phyloP scores from a whole-genome alignment of 768 basidiomycete genomes.

The Phylloporus scabripes region DNA sequence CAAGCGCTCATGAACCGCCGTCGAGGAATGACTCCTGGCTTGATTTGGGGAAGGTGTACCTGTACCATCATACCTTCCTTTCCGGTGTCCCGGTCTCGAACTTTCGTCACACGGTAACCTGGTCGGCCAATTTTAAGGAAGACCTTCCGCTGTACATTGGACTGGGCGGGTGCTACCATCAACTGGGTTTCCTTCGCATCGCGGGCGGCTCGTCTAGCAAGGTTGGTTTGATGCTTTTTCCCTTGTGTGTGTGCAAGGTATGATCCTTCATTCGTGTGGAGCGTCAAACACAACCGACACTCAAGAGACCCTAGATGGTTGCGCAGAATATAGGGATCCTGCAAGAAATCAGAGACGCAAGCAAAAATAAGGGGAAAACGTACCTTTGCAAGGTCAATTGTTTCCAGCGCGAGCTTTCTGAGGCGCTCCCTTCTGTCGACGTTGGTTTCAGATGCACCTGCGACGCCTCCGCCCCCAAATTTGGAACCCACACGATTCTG shows the following conservation, averaged over 20 bases:
- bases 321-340: constrained; percentile 98
- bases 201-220: constrained; percentile 93
- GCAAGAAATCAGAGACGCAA: constrained; percentile 10
- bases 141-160: constrained; percentile 80
- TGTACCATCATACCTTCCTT: constrained; percentile 98
- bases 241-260: constrained; percentile 99
- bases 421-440: constrained; percentile 93
- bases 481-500: constrained; percentile 95
- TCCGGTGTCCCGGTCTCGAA: constrained; percentile 83
- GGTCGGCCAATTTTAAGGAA: constrained; percentile 97
- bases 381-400: constrained; percentile 96
- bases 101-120: constrained; percentile 94
- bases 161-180: constrained; percentile 81
- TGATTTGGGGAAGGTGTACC: constrained; percentile 93
- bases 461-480: constrained; percentile 94
- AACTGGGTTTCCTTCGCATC: constrained; percentile 93
- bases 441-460: constrained; percentile 91
- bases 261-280: constrained; percentile 99
- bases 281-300: constrained; percentile 94
- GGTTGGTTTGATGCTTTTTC: constrained; percentile 98
- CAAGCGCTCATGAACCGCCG: constrained; percentile 96
- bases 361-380: constrained; percentile 11
- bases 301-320: constrained; percentile 98
- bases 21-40: constrained; percentile 75
- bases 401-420: constrained; percentile 92